Evolutionary conservation across 139 green algal genomes (phyloP), one percentile per base, ranked within the genome.

Genomic region (Coccomyxa sp.): DNA sequence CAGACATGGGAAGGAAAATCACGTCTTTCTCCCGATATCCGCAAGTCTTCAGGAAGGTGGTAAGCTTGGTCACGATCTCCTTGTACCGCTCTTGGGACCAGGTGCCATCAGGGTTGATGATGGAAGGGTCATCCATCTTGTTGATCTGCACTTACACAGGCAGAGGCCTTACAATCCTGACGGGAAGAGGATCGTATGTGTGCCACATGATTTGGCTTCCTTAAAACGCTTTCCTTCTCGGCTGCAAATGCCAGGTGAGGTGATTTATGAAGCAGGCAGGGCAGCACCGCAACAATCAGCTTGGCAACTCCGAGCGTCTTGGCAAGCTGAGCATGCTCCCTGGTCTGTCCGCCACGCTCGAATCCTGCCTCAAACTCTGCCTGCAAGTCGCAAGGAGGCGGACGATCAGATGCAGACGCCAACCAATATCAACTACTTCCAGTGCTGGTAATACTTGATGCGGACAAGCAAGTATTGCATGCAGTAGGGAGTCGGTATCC

Each of bases 351-450:
- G 25, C 94, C 95, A 18, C 92, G 88, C 86, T 98, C 95, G 88
- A 98, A 98, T 0, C 96, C 96, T 9, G 94, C 96, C 89, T 99
- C 96, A 86, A 98, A 99, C 84, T 95, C 96, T 57, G 92, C 94
- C 93, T 95, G 90, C n/a, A 23, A 21, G 38, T 51, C 79, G 66
- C 66, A 74, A 23, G 21, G 21, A 27, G 21, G 66, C 66, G 21
- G 21, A 74, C 66, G 9, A 30, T 74, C 66, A 74, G 66, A 27
- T 23, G 21, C 66, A 30, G 66, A 23, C 4, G 3, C 66, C 66
- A 30, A 27, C 66, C 23, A 27, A 13, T 10, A 77, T 1, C 66
- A 74, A 23, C 21, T 27, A 74, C 66, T 74, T 30, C 21, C 3
- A 74, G 66, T 74, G 66, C 66, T 27, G 66, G 21, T 74, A 3